Evolutionary conservation across 108 stramenopile genomes (phyloP), one percentile per base, ranked within the genome.

Genomic region (Nitzschia putrida): DNA sequence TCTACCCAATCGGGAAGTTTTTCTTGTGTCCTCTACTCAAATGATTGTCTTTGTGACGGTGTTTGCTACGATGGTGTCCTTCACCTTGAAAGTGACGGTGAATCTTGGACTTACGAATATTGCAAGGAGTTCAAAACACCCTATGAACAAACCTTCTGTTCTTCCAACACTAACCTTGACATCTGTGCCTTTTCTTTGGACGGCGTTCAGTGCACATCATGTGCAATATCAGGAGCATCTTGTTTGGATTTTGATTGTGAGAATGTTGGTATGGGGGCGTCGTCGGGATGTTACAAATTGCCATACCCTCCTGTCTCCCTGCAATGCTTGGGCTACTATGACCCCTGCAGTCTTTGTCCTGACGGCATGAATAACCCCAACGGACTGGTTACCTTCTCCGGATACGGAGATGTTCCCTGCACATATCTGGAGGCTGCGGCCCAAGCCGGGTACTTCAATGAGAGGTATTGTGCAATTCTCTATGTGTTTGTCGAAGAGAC

Each of bases 201-300:
- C 38, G 52, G 34, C 8, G 25, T 23, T 0, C 11, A 9, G 8
- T 66, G 65, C 29, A 37, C n/a, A n/a, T 53, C 65, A 1, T 66
- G 65, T 29, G 6, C n/a, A n/a, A n/a, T n/a, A n/a, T n/a, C 23
- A 9, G 34, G 8, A n/a, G 38, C 37, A 6, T 59, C 8, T 39
- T 2, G 40, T 40, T n/a, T 34, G 1, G 38, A 52, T n/a, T 66
- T 66, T 53, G 51, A 66, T 52, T 66, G 65, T 50, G 52, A 44
- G 11, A 66, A 66, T 21, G 34, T 47, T n/a, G 65, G 37, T 20
- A 16, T 59, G n/a, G 57, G 57, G 2, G 7, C 2, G 3, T 34
- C 38, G 20, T 40, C 12, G 2, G 37, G 38, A 13, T 59, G 57
- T 39, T 39, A 39, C 7, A 29, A 39, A 37, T n/a, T 1, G 3